Evolutionary conservation across 768 basidiomycete species (phyloP).

Genomic region (Rhizopogon sp.): DNA sequence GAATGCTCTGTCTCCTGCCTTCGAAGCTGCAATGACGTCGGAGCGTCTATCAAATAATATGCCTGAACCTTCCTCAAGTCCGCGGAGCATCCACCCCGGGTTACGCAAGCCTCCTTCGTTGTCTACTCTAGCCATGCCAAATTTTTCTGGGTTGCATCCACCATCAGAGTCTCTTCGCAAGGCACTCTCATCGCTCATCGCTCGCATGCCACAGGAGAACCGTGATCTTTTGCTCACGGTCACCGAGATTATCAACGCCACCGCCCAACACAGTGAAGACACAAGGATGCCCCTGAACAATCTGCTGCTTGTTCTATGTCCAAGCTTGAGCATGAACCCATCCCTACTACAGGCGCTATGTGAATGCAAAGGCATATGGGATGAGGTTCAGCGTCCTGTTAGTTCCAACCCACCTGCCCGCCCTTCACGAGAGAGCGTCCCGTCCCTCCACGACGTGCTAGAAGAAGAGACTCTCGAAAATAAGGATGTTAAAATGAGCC

Average conservation of each 20-base stretch:
- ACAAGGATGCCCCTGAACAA: slow-evolving; percentile 96
- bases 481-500: slow-evolving; percentile 6
- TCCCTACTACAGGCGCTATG: slow-evolving; percentile 67
- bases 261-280: slow-evolving; percentile 57
- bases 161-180: slow-evolving; percentile 55
- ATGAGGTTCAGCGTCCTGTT: slow-evolving; percentile 15
- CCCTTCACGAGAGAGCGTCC: neutral
- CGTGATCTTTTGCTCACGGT: slow-evolving; percentile 82
- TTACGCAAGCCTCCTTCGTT: slow-evolving; percentile 77
- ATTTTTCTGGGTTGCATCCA: slow-evolving; percentile 52
- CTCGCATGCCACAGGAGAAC: slow-evolving; percentile 72
- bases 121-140: slow-evolving; percentile 73
- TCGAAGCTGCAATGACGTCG: slow-evolving; percentile 69
- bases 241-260: slow-evolving; percentile 72
- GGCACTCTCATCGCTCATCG: slow-evolving; percentile 58
- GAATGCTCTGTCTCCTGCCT: slow-evolving; percentile 59
- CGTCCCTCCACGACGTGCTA: neutral
- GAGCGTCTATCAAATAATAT: slow-evolving; percentile 35
- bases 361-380: slow-evolving; percentile 68
- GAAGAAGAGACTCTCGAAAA: slow-evolving; percentile 1
- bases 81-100: slow-evolving; percentile 31
- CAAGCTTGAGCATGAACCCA: slow-evolving; percentile 77
- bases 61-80: slow-evolving; percentile 29
- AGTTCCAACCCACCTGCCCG: neutral
- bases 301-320: slow-evolving; percentile 82